Percentiles rank a stretch among this genome's conserved stretches.
Evolutionary conservation across 2,329 filamentous ascomycete species (phyloP).

Genomic region (Aureobasidium vineae): DNA sequence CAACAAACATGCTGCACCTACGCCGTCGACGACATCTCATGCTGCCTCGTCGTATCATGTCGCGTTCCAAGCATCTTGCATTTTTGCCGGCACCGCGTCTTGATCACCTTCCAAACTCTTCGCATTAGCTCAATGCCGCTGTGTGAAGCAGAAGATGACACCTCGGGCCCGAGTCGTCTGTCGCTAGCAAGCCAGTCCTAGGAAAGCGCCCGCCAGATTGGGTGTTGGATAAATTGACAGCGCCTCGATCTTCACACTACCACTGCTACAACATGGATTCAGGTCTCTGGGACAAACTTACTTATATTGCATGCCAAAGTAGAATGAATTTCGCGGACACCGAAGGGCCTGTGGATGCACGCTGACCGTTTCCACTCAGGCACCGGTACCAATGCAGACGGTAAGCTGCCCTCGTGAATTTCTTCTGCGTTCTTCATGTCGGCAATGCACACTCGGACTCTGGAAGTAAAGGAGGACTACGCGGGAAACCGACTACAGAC

Average conservation of each 20-base stretch:
- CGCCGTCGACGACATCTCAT: not conserved
- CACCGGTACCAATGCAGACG: slow-evolving; percentile 21
- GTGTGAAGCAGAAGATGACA: slow-evolving; percentile 1
- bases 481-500: not conserved
- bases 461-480: slow-evolving; percentile 8
- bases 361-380: slow-evolving; percentile 22
- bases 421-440: slow-evolving; percentile 19
- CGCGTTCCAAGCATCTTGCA: slow-evolving; percentile 16
- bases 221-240: slow-evolving; percentile 17
- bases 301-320: slow-evolving; percentile 4
- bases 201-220: slow-evolving; percentile 2
- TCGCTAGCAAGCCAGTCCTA: slow-evolving; percentile 5
- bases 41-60: not conserved
- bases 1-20: not conserved
- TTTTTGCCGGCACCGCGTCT: not conserved
- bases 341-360: slow-evolving; percentile 14
- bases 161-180: not conserved
- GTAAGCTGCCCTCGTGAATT: not conserved
- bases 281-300: not conserved
- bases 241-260: not conserved
- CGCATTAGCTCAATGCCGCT: slow-evolving; percentile 5
- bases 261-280: not conserved
- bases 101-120: not conserved
- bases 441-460: not conserved
- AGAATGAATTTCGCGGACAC: not conserved